These are phyloP conservation scores for Sarocladium brachiariae DNA, from an alignment of 2,329 filamentous ascomycete species.

Conservation along the genomic window DNA sequence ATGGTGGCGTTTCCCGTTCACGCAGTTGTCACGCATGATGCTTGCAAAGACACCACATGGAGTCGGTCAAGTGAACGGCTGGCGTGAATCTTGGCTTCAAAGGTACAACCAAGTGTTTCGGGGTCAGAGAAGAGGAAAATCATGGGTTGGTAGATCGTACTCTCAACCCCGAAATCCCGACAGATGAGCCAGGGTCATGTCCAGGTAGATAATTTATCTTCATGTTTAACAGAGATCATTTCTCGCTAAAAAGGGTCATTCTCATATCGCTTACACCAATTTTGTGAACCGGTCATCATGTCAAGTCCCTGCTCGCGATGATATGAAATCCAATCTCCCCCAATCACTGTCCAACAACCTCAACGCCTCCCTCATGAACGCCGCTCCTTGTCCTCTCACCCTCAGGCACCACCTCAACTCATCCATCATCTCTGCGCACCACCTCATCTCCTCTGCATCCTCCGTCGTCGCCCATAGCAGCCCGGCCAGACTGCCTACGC, in stretches of 20 bases:
- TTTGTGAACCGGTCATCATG: neutral
- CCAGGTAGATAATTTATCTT: no score
- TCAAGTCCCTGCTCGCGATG: neutral
- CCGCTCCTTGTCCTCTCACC: conserved; percentile 30
- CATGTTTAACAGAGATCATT: no score
- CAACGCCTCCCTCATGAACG: conserved; percentile 32
- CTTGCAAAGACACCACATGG: neutral
- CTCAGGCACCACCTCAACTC: conserved; percentile 36
- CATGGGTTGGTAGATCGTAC: neutral
- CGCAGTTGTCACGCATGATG: neutral
- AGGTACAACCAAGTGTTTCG: neutral
- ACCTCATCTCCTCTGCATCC: conserved; percentile 30
- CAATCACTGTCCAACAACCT: conserved; percentile 29
- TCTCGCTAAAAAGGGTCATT: no score
- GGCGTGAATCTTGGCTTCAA: neutral
- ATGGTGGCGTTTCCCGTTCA: neutral
- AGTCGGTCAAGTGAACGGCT: neutral
- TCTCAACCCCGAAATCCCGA: neutral
- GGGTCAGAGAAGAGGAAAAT: neutral
- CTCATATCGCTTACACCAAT: neutral
- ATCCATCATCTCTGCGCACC: conserved; percentile 31
- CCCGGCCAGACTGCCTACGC: conserved; percentile 34
- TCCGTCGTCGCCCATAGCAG: conserved; percentile 34
- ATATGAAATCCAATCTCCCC: conserved; percentile 6
- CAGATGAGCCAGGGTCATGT: neutral